These are phyloP conservation scores for Beta vulgaris DNA, from an alignment of 148 eudicot genomes.

Conservation along the genomic window DNA sequence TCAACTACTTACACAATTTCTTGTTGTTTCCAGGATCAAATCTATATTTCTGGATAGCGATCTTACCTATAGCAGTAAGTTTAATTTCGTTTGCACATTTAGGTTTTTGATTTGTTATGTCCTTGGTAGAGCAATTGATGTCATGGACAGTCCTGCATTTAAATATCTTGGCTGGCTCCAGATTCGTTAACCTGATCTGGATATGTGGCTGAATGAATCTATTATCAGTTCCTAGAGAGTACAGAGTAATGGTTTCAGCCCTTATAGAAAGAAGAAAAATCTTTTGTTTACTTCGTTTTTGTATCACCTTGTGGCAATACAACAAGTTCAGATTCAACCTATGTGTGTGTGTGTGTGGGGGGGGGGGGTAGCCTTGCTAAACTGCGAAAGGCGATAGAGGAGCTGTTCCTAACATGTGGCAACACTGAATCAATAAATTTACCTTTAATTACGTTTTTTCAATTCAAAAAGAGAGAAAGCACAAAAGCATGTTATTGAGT, in stretches of 20 bases:
- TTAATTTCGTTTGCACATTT: background rate
- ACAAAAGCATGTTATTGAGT: background rate
- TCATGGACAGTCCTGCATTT: constrained; percentile 6
- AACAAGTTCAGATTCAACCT: background rate
- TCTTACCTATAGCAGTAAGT: constrained; percentile 92
- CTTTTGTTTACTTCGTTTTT: background rate
- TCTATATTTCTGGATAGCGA: constrained; percentile 96
- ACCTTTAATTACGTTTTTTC: too few relatives aligned
- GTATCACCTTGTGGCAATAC: background rate
- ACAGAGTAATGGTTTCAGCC: too few relatives aligned
- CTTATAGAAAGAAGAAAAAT: background rate
- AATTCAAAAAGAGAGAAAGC: background rate
- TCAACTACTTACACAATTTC: background rate
- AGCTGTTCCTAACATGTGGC: background rate
- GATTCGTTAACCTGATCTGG: background rate
- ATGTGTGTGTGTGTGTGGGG: background rate
- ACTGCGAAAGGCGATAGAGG: background rate
- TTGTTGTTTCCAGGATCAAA: constrained; percentile 72
- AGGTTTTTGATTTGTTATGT: background rate
- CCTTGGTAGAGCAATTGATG: background rate
- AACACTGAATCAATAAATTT: background rate
- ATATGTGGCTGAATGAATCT: background rate
- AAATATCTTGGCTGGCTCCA: background rate
- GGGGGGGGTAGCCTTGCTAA: too few relatives aligned
- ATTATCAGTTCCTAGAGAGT: too few relatives aligned